These are phyloP conservation scores for Nemania sp. DNA, from an alignment of 2,329 filamentous ascomycete genomes.

Conservation along the genomic window DNA sequence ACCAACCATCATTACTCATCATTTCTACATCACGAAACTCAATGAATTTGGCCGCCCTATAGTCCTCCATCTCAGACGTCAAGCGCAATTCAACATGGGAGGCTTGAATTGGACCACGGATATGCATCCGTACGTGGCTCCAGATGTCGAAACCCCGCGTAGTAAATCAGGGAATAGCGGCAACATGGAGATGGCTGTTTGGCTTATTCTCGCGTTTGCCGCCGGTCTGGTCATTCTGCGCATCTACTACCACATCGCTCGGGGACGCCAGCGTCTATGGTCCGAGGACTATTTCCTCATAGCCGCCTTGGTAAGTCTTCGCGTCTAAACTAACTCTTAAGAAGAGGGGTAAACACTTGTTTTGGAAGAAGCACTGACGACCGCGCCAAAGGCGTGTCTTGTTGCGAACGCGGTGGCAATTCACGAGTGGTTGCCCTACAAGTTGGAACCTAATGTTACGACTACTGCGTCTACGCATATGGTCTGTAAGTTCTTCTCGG, in stretches of 20 bases:
- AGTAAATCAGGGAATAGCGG: constrained; percentile 3
- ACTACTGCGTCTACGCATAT: background rate
- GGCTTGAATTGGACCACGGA: constrained; percentile 2
- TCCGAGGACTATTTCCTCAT: constrained; percentile 26
- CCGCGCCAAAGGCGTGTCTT: constrained; percentile 11
- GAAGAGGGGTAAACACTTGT: too few relatives aligned
- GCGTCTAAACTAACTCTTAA: too few relatives aligned
- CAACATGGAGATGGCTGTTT: constrained; percentile 9
- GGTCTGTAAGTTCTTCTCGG: constrained; percentile 12
- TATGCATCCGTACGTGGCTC: constrained; percentile 5
- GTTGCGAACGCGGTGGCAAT: constrained; percentile 20
- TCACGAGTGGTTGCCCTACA: constrained; percentile 19
- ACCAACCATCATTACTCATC: too few relatives aligned
- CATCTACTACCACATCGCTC: constrained; percentile 19
- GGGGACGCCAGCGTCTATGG: constrained; percentile 18
- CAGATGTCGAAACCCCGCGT: constrained; percentile 15
- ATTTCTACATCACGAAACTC: too few relatives aligned
- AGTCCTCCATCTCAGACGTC: too few relatives aligned
- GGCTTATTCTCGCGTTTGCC: constrained; percentile 13
- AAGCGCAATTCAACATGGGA: background rate
- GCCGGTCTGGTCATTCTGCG: constrained; percentile 13
- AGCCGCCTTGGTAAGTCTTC: constrained; percentile 19
- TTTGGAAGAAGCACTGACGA: too few relatives aligned
- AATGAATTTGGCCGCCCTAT: too few relatives aligned
- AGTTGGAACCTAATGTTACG: constrained; percentile 20